Evolutionary conservation across 768 basidiomycete species (phyloP).

Genomic region (Antrodiella citrinella): DNA sequence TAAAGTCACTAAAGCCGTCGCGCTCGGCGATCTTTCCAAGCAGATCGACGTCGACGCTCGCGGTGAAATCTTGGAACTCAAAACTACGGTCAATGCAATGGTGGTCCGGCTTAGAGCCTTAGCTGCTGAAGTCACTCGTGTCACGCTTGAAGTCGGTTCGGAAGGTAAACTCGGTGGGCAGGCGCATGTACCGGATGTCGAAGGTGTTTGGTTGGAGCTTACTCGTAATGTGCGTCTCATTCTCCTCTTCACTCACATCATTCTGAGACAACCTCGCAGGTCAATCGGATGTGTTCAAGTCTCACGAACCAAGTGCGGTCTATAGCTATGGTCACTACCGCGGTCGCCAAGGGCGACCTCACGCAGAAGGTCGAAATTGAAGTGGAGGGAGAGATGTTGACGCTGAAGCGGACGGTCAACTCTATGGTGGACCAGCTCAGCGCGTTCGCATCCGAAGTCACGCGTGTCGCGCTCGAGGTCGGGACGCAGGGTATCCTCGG

Average conservation of each 20-base stretch:
- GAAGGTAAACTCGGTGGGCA: slow-evolving; percentile 88
- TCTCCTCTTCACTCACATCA: slow-evolving; percentile 60
- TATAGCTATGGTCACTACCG: slow-evolving; percentile 91
- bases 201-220: slow-evolving; percentile 86
- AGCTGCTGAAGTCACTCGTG: slow-evolving; percentile 77
- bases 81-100: slow-evolving; percentile 50
- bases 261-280: no score
- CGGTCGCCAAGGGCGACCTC: slow-evolving; percentile 88
- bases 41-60: slow-evolving; percentile 88
- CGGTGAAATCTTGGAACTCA: slow-evolving; percentile 85
- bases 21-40: slow-evolving; percentile 79
- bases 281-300: slow-evolving; percentile 86
- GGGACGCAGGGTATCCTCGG: slow-evolving; percentile 94
- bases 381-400: slow-evolving; percentile 86
- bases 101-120: slow-evolving; percentile 48
- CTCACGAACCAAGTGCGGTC: slow-evolving; percentile 88
- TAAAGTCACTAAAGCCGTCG: slow-evolving; percentile 67
- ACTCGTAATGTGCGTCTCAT: slow-evolving; percentile 48
- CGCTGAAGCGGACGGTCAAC: slow-evolving; percentile 89
- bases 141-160: slow-evolving; percentile 79
- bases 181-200: slow-evolving; percentile 80
- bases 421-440: slow-evolving; percentile 87
- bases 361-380: slow-evolving; percentile 90
- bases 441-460: slow-evolving; percentile 77
- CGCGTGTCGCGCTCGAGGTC: slow-evolving; percentile 89